Evolutionary conservation across 495 filamentous ascomycete genomes (phyloP).

Genomic region (Aspergillus indologenus): DNA sequence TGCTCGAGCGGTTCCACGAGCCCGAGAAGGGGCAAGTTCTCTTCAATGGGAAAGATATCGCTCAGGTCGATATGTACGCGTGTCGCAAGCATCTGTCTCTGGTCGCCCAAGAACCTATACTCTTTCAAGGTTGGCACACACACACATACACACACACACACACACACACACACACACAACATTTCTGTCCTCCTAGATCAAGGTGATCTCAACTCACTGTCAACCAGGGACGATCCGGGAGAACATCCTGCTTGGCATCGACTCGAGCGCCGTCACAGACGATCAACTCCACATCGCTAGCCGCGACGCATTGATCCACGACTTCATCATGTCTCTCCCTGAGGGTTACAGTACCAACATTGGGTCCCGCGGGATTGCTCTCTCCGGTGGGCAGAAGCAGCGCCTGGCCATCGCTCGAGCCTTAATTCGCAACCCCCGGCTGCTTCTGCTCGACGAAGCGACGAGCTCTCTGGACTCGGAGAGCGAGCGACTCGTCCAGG

Average conservation of each 20-base stretch:
- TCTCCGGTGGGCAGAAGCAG: background rate
- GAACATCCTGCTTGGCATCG: slow-evolving; percentile 53
- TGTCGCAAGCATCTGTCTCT: slow-evolving; percentile 55
- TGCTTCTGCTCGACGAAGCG: slow-evolving; percentile 77
- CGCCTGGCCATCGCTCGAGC: slow-evolving; percentile 39
- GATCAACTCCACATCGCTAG: slow-evolving; percentile 55
- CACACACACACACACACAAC: no score
- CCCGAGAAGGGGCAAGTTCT: background rate
- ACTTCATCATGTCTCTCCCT: slow-evolving; percentile 60
- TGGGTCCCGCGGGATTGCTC: background rate
- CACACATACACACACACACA: no score
- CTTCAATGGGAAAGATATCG: background rate
- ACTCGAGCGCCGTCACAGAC: slow-evolving; percentile 20
- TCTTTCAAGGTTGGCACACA: slow-evolving; percentile 59
- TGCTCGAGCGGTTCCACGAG: slow-evolving; percentile 45
- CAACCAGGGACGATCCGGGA: slow-evolving; percentile 58
- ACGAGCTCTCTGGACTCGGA: slow-evolving; percentile 79
- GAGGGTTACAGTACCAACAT: slow-evolving; percentile 56
- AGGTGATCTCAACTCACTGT: no score
- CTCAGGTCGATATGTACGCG: background rate
- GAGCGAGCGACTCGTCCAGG: slow-evolving; percentile 77
- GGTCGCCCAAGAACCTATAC: slow-evolving; percentile 59
- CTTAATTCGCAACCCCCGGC: slow-evolving; percentile 64
- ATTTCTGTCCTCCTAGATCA: no score
- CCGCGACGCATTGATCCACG: slow-evolving; percentile 58